Conservation (phyloP, 371 early-diverging fungal species). For the Apophysomyces variabilis region DNA sequence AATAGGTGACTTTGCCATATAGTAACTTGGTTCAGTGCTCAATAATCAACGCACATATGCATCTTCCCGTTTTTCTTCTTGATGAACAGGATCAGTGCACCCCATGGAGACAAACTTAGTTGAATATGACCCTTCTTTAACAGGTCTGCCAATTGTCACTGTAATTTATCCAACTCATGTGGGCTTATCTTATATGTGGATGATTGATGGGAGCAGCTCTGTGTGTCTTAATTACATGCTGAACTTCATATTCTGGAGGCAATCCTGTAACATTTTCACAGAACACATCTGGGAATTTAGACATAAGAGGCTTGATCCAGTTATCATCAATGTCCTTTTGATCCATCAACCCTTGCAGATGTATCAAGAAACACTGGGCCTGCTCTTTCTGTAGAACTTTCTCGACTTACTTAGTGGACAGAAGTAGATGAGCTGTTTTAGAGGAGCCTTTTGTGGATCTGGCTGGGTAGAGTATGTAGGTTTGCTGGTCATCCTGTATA, state of each 20-base stretch:
- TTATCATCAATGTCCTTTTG: not conserved
- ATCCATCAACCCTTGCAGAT: not conserved
- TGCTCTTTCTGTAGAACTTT: not conserved
- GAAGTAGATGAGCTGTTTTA: not conserved
- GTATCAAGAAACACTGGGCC: not conserved
- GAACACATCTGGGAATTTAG: not conserved
- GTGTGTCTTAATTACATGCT: conserved; percentile 15
- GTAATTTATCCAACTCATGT: conserved; percentile 28
- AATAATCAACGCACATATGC: conserved; percentile 40
- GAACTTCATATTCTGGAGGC: not conserved
- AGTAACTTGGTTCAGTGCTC: conserved; percentile 50
- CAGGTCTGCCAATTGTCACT: too few species aligned
- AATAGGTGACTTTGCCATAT: conserved; percentile 45
- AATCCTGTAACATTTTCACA: not conserved
- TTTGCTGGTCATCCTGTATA: not conserved
- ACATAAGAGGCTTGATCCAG: not conserved
- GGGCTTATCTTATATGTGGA: conserved; percentile 21
- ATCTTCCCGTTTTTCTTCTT: conserved; percentile 58
- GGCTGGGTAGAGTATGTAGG: not conserved
- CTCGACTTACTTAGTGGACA: not conserved
- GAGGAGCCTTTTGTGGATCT: not conserved
- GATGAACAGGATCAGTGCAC: conserved; percentile 54
- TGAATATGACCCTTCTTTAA: not conserved
- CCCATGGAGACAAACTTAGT: not conserved
- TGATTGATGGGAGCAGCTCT: conserved; percentile 6